These are phyloP conservation scores for Penicillium sp. DNA, from an alignment of 2,329 filamentous ascomycete genomes.

Conservation along the genomic window DNA sequence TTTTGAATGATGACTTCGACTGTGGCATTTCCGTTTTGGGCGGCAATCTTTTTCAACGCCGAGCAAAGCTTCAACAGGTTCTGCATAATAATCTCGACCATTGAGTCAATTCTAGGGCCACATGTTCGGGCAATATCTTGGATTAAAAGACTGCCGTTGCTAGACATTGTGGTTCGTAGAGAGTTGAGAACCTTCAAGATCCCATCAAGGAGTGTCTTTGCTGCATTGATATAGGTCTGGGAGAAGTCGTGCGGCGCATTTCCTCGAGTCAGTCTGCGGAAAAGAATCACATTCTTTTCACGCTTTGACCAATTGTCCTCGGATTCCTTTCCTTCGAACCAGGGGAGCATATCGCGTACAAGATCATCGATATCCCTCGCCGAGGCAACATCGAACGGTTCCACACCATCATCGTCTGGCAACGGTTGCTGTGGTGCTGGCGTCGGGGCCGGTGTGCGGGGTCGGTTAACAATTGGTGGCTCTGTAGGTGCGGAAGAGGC, in stretches of 20 bases:
- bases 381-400: constrained; percentile 81
- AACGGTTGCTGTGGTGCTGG: constrained; percentile 11
- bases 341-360: constrained; percentile 74
- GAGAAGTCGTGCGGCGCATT: constrained; percentile 79
- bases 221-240: constrained; percentile 65
- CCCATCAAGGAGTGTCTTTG: constrained; percentile 77
- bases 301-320: constrained; percentile 89
- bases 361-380: constrained; percentile 84
- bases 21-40: constrained; percentile 75
- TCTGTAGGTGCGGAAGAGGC: constrained; percentile 13
- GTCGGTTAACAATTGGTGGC: constrained; percentile 37
- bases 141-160: constrained; percentile 77
- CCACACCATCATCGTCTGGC: constrained; percentile 67
- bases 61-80: constrained; percentile 85
- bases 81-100: constrained; percentile 88
- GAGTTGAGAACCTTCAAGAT: constrained; percentile 84
- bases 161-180: constrained; percentile 83
- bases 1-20: constrained; percentile 79
- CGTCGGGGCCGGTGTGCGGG: constrained; percentile 20
- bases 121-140: constrained; percentile 79
- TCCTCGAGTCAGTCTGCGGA: constrained; percentile 76
- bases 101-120: constrained; percentile 76
- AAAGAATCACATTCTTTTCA: constrained; percentile 74
- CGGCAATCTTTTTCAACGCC: constrained; percentile 88
- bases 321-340: constrained; percentile 84